Conservation (phyloP, 1,139 yeast genomes). For the Diutina pseudorugosa region DNA sequence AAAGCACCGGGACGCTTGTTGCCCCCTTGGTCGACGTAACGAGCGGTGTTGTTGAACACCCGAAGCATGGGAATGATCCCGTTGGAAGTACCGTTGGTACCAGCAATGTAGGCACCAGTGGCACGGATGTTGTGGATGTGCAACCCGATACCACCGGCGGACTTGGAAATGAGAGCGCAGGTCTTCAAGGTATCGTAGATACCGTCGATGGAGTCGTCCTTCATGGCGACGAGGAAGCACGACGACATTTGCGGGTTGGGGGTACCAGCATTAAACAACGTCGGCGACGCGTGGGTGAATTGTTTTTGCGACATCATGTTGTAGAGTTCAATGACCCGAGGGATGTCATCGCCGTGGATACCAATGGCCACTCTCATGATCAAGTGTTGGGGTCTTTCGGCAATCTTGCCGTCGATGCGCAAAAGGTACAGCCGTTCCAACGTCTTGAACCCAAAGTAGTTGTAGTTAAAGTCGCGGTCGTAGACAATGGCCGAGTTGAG, state of each 20-base stretch:
- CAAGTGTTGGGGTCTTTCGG: constrained; percentile 42
- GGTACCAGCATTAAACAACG: constrained; percentile 42
- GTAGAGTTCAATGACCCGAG: constrained; percentile 33
- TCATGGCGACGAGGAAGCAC: constrained; percentile 45
- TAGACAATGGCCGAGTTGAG: constrained; percentile 68
- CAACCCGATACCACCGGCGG: constrained; percentile 49
- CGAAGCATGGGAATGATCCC: constrained; percentile 49
- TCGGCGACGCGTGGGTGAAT: constrained; percentile 46
- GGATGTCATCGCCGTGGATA: constrained; percentile 31
- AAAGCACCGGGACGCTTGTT: constrained; percentile 54
- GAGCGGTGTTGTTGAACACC: constrained; percentile 47
- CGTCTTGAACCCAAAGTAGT: constrained; percentile 44
- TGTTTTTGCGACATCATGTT: constrained; percentile 37
- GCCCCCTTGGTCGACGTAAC: constrained; percentile 54
- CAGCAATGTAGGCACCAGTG: constrained; percentile 37
- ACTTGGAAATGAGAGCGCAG: constrained; percentile 43
- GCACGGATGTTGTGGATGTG: constrained; percentile 44
- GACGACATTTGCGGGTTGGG: constrained; percentile 37
- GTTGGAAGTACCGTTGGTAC: constrained; percentile 43
- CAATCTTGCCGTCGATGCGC: constrained; percentile 18
- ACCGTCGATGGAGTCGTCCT: constrained; percentile 48
- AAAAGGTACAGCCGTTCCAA: constrained; percentile 36
- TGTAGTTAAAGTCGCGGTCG: constrained; percentile 46
- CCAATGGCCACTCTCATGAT: constrained; percentile 43
- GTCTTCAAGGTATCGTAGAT: constrained; percentile 43